Base-by-base conservation (phyloP, 2,329 filamentous ascomycete species). In the Graphiopsis chlorocephala region DNA sequence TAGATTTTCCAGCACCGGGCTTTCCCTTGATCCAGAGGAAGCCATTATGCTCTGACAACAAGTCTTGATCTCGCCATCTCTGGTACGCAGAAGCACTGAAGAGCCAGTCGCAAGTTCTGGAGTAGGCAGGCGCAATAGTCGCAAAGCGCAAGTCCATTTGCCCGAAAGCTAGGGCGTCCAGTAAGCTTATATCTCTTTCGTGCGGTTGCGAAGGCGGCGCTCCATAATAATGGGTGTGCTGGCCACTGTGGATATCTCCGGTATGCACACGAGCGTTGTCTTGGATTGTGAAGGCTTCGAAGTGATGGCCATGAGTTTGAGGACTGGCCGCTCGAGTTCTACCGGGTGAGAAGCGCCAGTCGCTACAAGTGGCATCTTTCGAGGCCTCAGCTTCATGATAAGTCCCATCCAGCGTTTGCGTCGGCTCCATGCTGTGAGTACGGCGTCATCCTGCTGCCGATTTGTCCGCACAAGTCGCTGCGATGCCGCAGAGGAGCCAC, bases 51-150 rank as follows among this genome's bases (percentile, higher is more conserved):
- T 17, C 12, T 15, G n/a, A 15, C 12, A 28, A 20, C 12, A 17
- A 12, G 2, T 55, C 57, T 1, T 64, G 33, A 47, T 80, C 70
- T 8, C 77, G 70, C 81, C 81, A 83, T 23, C 67, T 64, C 4
- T 67, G 15, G 57, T 80, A 83, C 7, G 72, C 61, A 0, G 71
- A 50, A 8, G 75, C 72, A 0, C 69, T 58, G 0, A 81, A 69
- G 1, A 83, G 62, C 81, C 81, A 83, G 52, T 70, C 47, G 50
- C 80, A 82, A 1, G 80, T 83, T 25, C 71, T 71, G 0, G 65
- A 66, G 20, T 79, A 72, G 0, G 76, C 78, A 0, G 61, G 67
- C 48, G 77, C 75, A 62, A 83, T 79, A 4, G 70, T 77, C n/a
- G 63, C 59, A 11, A 72, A 73, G 2, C 80, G 78, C 15, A 73